Conservation (phyloP, 805 yeast genomes). For the Sungouiella thailandica region DNA sequence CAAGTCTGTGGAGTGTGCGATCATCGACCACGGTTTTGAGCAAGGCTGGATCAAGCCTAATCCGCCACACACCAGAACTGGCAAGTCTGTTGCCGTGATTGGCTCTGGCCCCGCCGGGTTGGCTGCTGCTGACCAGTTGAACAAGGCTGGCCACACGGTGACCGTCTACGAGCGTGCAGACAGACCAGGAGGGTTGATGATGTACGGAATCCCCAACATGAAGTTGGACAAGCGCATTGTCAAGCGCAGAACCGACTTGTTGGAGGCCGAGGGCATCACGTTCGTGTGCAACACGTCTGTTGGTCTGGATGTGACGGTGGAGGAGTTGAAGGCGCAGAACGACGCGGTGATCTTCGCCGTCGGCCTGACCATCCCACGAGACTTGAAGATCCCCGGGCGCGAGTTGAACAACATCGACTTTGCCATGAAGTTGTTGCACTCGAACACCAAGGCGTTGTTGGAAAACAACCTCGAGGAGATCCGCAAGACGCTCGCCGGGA, state of each 20-base stretch:
- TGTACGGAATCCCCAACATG: conserved; percentile 99
- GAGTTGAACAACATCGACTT: conserved; percentile 82
- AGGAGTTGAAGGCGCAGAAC: conserved; percentile 54
- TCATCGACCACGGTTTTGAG: conserved; percentile 92
- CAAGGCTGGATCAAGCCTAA: conserved; percentile 93
- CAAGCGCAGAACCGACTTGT: conserved; percentile 85
- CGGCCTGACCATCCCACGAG: conserved; percentile 96
- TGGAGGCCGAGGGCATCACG: conserved; percentile 84
- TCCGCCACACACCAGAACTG: conserved; percentile 78
- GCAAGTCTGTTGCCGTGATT: conserved; percentile 76
- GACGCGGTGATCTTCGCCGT: conserved; percentile 91
- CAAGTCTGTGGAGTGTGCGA: conserved; percentile 92
- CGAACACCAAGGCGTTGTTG: conserved; percentile 86
- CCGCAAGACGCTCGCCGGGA: conserved; percentile 67
- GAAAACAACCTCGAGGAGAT: conserved; percentile 77
- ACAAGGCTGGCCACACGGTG: conserved; percentile 91
- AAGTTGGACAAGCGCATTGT: conserved; percentile 90
- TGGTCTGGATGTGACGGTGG: conserved; percentile 77
- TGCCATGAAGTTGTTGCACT: conserved; percentile 87
- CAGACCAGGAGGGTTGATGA: conserved; percentile 92
- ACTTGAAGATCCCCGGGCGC: conserved; percentile 90
- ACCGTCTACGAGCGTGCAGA: conserved; percentile 92
- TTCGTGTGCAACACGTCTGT: conserved; percentile 74
- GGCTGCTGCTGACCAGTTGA: conserved; percentile 95
- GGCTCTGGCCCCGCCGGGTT: conserved; percentile 98